These are phyloP conservation scores for Dinochytrium kinnereticum DNA, from an alignment of 371 early-diverging fungal species.

Conservation along the genomic window DNA sequence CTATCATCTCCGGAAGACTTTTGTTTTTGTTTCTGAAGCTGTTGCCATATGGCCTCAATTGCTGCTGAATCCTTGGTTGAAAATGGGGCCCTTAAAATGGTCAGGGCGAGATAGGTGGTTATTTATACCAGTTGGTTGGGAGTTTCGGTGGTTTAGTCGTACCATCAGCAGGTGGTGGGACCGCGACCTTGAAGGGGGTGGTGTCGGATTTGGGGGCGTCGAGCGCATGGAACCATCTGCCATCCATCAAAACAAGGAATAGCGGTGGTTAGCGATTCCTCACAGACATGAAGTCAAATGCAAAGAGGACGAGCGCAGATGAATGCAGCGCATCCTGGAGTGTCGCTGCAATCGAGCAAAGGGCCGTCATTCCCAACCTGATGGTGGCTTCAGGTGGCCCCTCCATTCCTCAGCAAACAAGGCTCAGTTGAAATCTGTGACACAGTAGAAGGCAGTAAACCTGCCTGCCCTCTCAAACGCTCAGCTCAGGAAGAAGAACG, in stretches of 20 bases:
- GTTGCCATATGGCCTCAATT: slow-evolving; percentile 44
- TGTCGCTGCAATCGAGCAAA: neutral
- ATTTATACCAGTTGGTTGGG: slow-evolving; percentile 35
- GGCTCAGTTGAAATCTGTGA: too few species aligned
- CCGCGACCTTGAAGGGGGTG: slow-evolving; percentile 42
- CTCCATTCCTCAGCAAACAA: too few species aligned
- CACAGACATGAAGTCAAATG: neutral
- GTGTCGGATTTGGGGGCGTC: slow-evolving; percentile 52
- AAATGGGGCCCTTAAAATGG: slow-evolving; percentile 40
- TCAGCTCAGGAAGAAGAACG: too few species aligned
- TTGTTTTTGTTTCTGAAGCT: slow-evolving; percentile 2
- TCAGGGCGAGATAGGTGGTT: neutral
- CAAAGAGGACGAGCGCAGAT: neutral
- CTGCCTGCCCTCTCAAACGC: too few species aligned
- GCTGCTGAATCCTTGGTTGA: slow-evolving; percentile 42
- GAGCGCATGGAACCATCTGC: slow-evolving; percentile 54
- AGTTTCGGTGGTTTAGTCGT: slow-evolving; percentile 26
- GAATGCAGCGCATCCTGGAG: neutral
- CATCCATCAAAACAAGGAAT: neutral
- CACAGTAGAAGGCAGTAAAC: too few species aligned
- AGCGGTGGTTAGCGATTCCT: neutral
- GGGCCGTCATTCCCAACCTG: neutral
- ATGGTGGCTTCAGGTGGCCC: slow-evolving; percentile 5
- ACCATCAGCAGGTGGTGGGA: neutral
- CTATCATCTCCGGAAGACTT: slow-evolving; percentile 3